A percentile compares a stretch with the other conserved stretches of the same genome.
phyloP scores from a whole-genome alignment of 352 stramenopile genomes.

The Phytophthora pluvialis region DNA sequence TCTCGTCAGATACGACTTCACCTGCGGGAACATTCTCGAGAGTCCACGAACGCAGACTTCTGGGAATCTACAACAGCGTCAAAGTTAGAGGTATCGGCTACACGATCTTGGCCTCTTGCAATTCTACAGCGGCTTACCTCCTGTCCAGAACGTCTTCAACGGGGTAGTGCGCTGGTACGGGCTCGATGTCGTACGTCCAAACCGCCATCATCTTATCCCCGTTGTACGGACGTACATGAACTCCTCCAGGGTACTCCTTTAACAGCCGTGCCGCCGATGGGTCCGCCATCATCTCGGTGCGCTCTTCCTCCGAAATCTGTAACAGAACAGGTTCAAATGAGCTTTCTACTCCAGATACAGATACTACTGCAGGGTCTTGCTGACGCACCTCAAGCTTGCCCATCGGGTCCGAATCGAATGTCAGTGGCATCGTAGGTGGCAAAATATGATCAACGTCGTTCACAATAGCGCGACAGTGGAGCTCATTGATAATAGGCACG shows the following conservation, averaged over 20 bases:
- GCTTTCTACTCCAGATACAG: neutral
- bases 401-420: slow-evolving; percentile 77
- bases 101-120: neutral
- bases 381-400: slow-evolving; percentile 58
- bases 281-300: slow-evolving; percentile 43
- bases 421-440: slow-evolving; percentile 62
- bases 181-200: slow-evolving; percentile 80
- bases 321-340: slow-evolving; percentile 1
- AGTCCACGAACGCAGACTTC: slow-evolving; percentile 72
- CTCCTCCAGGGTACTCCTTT: slow-evolving; percentile 65
- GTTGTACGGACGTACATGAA: slow-evolving; percentile 74
- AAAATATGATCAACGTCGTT: slow-evolving; percentile 67
- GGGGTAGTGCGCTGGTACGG: slow-evolving; percentile 64
- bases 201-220: slow-evolving; percentile 73
- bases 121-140: slow-evolving; percentile 34
- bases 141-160: slow-evolving; percentile 68
- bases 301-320: slow-evolving; percentile 65
- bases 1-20: slow-evolving; percentile 64
- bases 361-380: neutral
- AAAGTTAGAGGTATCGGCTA: slow-evolving; percentile 2
- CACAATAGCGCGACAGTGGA: slow-evolving; percentile 73
- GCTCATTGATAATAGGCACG: slow-evolving; percentile 75
- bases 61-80: slow-evolving; percentile 50
- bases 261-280: slow-evolving; percentile 53
- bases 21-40: slow-evolving; percentile 62